Evolutionary conservation across 2,329 filamentous ascomycete genomes (phyloP).

Genomic region (Penicillium occitanis): DNA sequence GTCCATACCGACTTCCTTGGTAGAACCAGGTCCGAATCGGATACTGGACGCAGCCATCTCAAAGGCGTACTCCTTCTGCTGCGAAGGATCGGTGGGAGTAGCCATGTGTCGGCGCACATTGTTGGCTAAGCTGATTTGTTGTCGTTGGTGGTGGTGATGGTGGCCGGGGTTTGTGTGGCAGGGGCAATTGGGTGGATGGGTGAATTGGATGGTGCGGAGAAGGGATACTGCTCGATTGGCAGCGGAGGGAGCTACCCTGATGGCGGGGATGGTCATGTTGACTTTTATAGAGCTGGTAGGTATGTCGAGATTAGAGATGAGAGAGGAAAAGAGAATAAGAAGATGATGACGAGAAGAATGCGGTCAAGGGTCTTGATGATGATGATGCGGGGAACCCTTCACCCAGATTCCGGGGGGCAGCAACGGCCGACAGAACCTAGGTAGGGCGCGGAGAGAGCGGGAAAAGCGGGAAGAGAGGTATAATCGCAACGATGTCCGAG

Average conservation of each 20-base stretch:
- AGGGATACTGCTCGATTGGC: constrained; percentile 56
- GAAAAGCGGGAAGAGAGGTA: background rate
- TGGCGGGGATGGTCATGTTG: constrained; percentile 40
- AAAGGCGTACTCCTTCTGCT: constrained; percentile 94
- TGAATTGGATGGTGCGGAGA: constrained; percentile 86
- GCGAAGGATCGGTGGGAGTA: constrained; percentile 70
- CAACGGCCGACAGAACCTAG: background rate
- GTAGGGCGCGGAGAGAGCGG: constrained; percentile 8
- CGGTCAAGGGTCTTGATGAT: background rate
- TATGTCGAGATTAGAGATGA: background rate
- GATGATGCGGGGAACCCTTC: constrained; percentile 9
- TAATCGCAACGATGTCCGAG: constrained; percentile 13
- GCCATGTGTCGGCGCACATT: constrained; percentile 64
- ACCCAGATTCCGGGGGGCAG: background rate
- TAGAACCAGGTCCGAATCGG: constrained; percentile 88
- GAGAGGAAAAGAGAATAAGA: background rate
- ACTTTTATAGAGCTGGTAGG: background rate
- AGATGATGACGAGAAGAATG: background rate
- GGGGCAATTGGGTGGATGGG: constrained; percentile 82
- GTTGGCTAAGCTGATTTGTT: constrained; percentile 51
- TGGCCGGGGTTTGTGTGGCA: constrained; percentile 88
- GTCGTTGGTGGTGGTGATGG: constrained; percentile 62
- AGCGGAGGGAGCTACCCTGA: constrained; percentile 48
- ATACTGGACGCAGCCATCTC: constrained; percentile 97
- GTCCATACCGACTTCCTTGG: constrained; percentile 97